These are phyloP conservation scores for Aureobasidium namibiae DNA, from an alignment of 2,329 filamentous ascomycete genomes.

Conservation along the genomic window DNA sequence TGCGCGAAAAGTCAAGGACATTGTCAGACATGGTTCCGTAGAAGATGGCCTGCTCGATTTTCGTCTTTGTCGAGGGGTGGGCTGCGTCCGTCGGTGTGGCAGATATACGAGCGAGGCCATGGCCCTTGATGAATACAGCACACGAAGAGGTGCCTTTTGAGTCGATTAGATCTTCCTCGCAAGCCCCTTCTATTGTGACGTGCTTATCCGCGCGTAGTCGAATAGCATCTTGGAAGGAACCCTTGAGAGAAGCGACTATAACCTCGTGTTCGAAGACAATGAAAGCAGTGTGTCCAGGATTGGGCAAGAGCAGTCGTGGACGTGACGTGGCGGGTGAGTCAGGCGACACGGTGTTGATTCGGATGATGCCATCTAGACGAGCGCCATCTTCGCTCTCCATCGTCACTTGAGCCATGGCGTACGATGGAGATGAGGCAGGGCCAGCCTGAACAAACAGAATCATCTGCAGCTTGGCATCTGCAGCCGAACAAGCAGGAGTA, in stretches of 20 bases:
- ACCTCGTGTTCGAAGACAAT: constrained; percentile 71
- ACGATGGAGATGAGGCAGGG: constrained; percentile 41
- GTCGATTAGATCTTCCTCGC: constrained; percentile 38
- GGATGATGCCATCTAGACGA: constrained; percentile 58
- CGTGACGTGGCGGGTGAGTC: constrained; percentile 34
- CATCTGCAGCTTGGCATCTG: constrained; percentile 21
- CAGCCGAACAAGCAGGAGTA: constrained; percentile 30
- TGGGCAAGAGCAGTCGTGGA: constrained; percentile 68
- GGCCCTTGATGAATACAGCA: constrained; percentile 48
- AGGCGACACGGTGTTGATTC: constrained; percentile 40
- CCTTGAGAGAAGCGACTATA: constrained; percentile 56
- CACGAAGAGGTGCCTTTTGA: constrained; percentile 29
- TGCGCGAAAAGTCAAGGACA: constrained; percentile 72
- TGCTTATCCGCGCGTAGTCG: constrained; percentile 56
- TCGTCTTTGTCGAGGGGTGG: constrained; percentile 71
- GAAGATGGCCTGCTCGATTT: constrained; percentile 90
- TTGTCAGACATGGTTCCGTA: constrained; percentile 76
- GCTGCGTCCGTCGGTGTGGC: constrained; percentile 52
- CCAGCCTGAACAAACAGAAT: constrained; percentile 23
- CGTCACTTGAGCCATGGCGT: constrained; percentile 65
- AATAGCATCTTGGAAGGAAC: constrained; percentile 77
- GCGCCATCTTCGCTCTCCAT: constrained; percentile 43
- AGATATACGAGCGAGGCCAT: constrained; percentile 49
- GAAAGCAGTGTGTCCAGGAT: constrained; percentile 71
- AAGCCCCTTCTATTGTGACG: constrained; percentile 43